These are phyloP conservation scores for Candida dajiaensis DNA, from an alignment of 805 yeast genomes.

Conservation along the genomic window DNA sequence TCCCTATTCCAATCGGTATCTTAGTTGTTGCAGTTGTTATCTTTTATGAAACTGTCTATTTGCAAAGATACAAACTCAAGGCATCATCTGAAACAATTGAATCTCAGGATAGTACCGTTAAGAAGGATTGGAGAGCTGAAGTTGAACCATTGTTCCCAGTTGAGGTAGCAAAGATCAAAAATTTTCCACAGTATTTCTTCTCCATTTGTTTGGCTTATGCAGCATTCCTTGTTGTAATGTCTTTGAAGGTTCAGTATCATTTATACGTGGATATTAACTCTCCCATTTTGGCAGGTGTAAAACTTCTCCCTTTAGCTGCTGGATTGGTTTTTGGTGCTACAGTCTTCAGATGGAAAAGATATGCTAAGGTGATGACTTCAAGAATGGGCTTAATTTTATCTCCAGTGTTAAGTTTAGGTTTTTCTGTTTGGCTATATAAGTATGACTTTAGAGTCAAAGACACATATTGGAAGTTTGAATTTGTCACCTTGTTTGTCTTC, in stretches of 20 bases:
- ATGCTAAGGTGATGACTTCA: slow-evolving; percentile 19
- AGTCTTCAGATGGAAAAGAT: slow-evolving; percentile 18
- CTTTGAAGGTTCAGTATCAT: slow-evolving; percentile 23
- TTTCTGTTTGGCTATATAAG: slow-evolving; percentile 20
- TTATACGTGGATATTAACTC: slow-evolving; percentile 23
- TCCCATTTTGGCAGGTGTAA: slow-evolving; percentile 32
- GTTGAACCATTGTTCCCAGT: slow-evolving; percentile 25
- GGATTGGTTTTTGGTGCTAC: slow-evolving; percentile 27
- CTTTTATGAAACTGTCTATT: slow-evolving; percentile 26
- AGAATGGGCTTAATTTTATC: slow-evolving; percentile 13
- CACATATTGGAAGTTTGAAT: slow-evolving; percentile 27
- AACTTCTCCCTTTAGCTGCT: slow-evolving; percentile 28
- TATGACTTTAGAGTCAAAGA: slow-evolving; percentile 10
- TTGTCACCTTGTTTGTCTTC: slow-evolving; percentile 20
- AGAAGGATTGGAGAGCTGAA: slow-evolving; percentile 10
- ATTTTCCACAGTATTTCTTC: slow-evolving; percentile 13
- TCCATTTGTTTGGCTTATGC: background rate
- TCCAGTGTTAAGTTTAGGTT: slow-evolving; percentile 3
- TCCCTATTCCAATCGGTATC: slow-evolving; percentile 35
- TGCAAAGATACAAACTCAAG: slow-evolving; percentile 7
- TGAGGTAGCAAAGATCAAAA: slow-evolving; percentile 22
- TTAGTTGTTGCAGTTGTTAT: slow-evolving; percentile 23
- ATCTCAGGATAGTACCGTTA: background rate
- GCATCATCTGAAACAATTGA: background rate
- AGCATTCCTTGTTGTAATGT: slow-evolving; percentile 16